A percentile compares a stretch with the other conserved stretches of the same genome.
Conservation (phyloP, 2,329 filamentous ascomycete species). For the Stagonosporopsis chrysanthemi region DNA sequence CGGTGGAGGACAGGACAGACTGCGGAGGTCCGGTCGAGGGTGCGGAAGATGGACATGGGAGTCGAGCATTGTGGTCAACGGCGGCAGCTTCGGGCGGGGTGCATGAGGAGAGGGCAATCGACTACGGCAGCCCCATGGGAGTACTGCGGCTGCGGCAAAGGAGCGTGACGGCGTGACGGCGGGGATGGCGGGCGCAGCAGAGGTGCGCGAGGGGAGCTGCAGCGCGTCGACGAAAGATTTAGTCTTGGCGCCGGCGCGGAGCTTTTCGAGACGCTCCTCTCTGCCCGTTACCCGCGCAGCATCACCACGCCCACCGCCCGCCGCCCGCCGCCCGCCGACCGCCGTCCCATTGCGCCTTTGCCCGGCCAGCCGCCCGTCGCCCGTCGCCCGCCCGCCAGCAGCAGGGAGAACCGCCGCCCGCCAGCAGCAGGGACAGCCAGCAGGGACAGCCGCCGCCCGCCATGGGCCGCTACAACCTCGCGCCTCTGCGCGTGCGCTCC, state of each 20-base stretch:
- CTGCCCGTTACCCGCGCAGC: background rate
- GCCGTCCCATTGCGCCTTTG: constrained; percentile 4
- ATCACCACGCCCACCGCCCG: background rate
- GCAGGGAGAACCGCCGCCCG: background rate
- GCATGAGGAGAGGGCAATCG: constrained; percentile 23
- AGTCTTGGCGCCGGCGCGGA: constrained; percentile 41
- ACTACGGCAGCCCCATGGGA: constrained; percentile 31
- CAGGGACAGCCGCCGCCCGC: constrained; percentile 7
- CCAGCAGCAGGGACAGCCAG: background rate
- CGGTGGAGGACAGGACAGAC: constrained; percentile 42
- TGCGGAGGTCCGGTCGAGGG: constrained; percentile 61
- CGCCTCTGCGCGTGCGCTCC: constrained; percentile 61
- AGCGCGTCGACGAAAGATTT: constrained; percentile 26
- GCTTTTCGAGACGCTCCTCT: constrained; percentile 12
- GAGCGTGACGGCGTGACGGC: constrained; percentile 13
- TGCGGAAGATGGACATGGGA: constrained; percentile 70
- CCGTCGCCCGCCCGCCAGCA: background rate
- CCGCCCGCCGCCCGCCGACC: background rate
- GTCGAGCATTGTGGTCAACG: constrained; percentile 64
- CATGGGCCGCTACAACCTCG: constrained; percentile 63
- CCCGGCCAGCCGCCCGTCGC: constrained; percentile 2
- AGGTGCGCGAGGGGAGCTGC: background rate
- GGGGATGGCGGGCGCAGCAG: constrained; percentile 3
- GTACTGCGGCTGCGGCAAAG: background rate
- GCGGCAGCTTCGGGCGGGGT: constrained; percentile 23